phyloP scores from a whole-genome alignment of 1,284 basidiomycete species.

The Leccinum subrobustum region DNA sequence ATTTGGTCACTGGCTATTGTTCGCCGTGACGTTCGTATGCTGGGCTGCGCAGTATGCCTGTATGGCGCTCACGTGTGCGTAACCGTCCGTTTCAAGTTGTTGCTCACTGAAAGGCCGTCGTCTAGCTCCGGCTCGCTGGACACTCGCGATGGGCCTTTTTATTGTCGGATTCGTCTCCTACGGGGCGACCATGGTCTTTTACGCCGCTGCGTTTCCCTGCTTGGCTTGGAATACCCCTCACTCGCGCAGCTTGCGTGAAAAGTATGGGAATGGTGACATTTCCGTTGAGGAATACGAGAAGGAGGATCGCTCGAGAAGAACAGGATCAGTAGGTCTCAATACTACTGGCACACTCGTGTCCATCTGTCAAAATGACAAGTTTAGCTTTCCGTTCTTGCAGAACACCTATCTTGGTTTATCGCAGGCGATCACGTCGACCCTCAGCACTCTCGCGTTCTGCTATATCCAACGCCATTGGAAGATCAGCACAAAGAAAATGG shows the following conservation, averaged over 20 bases:
- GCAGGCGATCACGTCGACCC: conserved; percentile 70
- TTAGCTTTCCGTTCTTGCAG: conserved; percentile 69
- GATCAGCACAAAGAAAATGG: conserved; percentile 78
- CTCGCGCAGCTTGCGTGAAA: conserved; percentile 56
- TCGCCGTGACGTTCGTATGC: too few relatives aligned
- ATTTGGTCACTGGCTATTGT: too few relatives aligned
- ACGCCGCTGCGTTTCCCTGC: conserved; percentile 79
- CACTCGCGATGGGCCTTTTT: conserved; percentile 73
- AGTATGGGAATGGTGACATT: conserved; percentile 59
- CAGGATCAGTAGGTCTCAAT: conserved; percentile 78
- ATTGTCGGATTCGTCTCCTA: conserved; percentile 80
- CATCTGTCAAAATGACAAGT: conserved; percentile 80
- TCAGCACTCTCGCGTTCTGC: conserved; percentile 76
- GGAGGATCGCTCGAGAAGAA: conserved; percentile 85
- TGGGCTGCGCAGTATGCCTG: too few relatives aligned
- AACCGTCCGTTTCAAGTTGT: background rate
- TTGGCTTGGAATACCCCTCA: conserved; percentile 78
- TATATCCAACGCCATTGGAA: conserved; percentile 77
- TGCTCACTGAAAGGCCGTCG: background rate
- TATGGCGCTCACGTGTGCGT: conserved; percentile 61
- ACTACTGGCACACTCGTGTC: conserved; percentile 74
- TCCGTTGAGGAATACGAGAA: conserved; percentile 62
- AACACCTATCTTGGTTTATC: conserved; percentile 76
- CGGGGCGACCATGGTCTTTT: conserved; percentile 78
- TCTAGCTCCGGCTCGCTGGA: conserved; percentile 68